Conservation (phyloP, 2,329 filamentous ascomycete species). For the Sarocladium oryzae region DNA sequence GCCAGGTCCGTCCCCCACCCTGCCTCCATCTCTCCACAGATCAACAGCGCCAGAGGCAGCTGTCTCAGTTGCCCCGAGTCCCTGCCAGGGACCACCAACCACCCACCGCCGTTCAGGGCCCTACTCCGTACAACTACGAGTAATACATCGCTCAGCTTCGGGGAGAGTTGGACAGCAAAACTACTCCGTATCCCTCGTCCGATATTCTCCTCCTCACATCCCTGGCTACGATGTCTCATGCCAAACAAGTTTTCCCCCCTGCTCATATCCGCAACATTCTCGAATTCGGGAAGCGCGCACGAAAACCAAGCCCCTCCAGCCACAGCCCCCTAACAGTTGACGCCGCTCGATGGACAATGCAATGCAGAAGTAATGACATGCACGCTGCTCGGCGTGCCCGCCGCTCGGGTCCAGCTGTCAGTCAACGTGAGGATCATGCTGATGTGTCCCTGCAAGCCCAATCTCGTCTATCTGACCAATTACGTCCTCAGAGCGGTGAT, state of each 20-base stretch:
- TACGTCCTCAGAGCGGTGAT: not conserved
- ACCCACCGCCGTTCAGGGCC: not conserved
- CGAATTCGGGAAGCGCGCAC: too few relatives aligned
- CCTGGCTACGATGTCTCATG: slow-evolving; percentile 3
- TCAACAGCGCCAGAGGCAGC: not conserved
- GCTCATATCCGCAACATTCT: not conserved
- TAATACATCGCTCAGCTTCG: not conserved
- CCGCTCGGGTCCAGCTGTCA: slow-evolving; percentile 4
- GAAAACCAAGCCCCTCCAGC: not conserved
- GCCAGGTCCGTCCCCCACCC: not conserved
- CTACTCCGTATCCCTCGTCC: not conserved
- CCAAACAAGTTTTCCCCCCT: not conserved
- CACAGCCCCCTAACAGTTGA: not conserved
- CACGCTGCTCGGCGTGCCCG: not conserved
- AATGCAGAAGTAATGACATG: not conserved
- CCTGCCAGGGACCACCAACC: not conserved
- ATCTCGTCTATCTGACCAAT: slow-evolving; percentile 1
- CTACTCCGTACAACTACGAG: too few relatives aligned
- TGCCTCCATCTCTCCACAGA: not conserved
- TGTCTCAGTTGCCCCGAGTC: slow-evolving; percentile 5
- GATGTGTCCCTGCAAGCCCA: not conserved
- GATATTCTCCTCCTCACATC: not conserved
- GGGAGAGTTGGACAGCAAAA: too few relatives aligned
- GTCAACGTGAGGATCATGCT: slow-evolving; percentile 4
- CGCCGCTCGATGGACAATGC: too few relatives aligned